phyloP scores from a whole-genome alignment of 192 early-diverging fungal genomes.

The Mortierella claussenii region DNA sequence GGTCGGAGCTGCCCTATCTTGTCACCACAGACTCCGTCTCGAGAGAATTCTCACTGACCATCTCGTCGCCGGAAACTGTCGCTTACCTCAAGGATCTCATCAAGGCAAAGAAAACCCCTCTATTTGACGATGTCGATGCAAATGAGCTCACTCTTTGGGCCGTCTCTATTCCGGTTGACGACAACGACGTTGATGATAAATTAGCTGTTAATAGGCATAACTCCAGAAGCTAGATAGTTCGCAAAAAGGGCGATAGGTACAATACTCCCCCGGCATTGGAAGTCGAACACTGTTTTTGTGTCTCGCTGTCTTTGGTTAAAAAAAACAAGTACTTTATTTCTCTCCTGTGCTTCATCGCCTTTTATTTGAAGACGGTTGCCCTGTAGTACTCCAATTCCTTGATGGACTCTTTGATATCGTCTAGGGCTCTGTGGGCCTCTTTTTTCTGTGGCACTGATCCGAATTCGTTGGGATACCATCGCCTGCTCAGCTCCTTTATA shows the following conservation, averaged over 20 bases:
- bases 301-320: too few species aligned
- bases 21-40: too few species aligned
- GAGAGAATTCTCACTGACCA: too few species aligned
- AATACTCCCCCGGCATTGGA: too few species aligned
- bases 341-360: too few species aligned
- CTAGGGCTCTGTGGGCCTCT: conserved; percentile 79
- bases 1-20: too few species aligned
- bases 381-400: conserved; percentile 87
- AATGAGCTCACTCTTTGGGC: not conserved
- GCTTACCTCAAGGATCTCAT: not conserved
- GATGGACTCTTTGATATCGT: conserved; percentile 94
- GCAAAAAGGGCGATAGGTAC: too few species aligned
- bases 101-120: not conserved
- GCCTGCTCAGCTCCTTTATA: conserved; percentile 84
- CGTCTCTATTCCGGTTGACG: not conserved
- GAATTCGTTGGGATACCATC: conserved; percentile 79
- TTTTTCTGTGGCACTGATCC: conserved; percentile 69
- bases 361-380: conserved; percentile 65
- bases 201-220: not conserved
- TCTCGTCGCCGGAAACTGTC: too few species aligned
- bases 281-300: too few species aligned
- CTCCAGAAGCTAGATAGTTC: not conserved
- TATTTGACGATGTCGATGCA: not conserved
- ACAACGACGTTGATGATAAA: too few species aligned
- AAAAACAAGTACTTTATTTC: too few species aligned